phyloP scores from a whole-genome alignment of 371 early-diverging fungal genomes.

The Gilbertella persicaria region DNA sequence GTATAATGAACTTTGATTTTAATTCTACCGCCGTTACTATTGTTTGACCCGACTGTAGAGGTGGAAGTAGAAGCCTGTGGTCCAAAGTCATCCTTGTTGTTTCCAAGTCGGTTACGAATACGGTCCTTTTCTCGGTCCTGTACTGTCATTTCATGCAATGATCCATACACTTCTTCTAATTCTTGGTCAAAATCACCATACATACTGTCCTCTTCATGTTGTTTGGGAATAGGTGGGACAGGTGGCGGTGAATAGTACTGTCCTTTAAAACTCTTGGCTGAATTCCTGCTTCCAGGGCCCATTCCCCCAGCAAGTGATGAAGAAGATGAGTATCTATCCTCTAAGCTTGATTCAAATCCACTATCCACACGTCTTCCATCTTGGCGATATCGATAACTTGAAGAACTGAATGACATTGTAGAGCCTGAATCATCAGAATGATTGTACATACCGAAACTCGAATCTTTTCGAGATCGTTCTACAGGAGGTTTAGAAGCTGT shows the following conservation, averaged over 20 bases:
- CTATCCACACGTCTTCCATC: conserved; percentile 44
- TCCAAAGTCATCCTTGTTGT: conserved; percentile 5
- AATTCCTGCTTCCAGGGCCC: conserved; percentile 11
- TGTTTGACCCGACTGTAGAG: conserved; percentile 20
- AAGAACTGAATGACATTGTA: conserved; percentile 27
- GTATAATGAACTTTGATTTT: conserved; percentile 81
- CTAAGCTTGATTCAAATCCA: conserved; percentile 43
- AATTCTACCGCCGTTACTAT: conserved; percentile 40
- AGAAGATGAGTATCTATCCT: conserved; percentile 36
- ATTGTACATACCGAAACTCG: conserved; percentile 17
- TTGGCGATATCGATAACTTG: conserved; percentile 23
- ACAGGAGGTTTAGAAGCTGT: conserved; percentile 14
- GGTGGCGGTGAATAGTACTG: conserved; percentile 35
- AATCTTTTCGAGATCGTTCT: conserved; percentile 29
- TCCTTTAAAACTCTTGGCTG: conserved; percentile 15
- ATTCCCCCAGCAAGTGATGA: conserved; percentile 6
- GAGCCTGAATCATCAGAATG: conserved; percentile 33
- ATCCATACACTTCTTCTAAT: conserved; percentile 38
- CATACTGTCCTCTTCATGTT: conserved; percentile 7
- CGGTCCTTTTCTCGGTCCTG: conserved; percentile 13
- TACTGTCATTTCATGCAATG: conserved; percentile 22
- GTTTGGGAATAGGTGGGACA: conserved; percentile 36
- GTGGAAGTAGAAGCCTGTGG: conserved; percentile 25
- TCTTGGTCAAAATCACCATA: conserved; percentile 35
- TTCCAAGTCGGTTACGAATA: conserved; percentile 10